Evolutionary conservation across 2,329 filamentous ascomycete species (phyloP), one percentile per base, ranked within the genome.

Genomic region (Sclerotinia nivalis): DNA sequence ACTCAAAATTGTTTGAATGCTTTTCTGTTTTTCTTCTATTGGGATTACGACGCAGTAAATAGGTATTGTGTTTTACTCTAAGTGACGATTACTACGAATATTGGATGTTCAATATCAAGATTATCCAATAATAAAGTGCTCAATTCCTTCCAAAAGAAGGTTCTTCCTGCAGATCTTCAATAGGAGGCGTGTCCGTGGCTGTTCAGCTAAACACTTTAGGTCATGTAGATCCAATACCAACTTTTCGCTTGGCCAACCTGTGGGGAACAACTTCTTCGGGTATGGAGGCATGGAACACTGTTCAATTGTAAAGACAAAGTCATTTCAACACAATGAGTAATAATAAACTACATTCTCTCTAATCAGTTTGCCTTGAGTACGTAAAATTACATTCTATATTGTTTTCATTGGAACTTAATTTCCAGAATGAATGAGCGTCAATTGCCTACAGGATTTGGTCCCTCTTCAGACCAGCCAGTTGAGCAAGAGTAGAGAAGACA

Each of bases 401-500:
- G 60, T 25, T 2, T 18, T n/a, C 45, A 10, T 37, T 20, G 13
- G 18, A 62, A n/a, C 60, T 45, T 49, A 25, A 37, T 50, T 49
- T 50, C 28, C 31, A 49, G 45, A 50, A 37, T 34, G 25, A 31
- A n/a, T 50, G 60, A n/a, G 15, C 20, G 10, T 28, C 25, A 34
- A 25, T 25, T 52, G 49, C 34, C 69, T 58, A 79, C 72, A 79
- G 71, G 40, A 77, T 54, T 43, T 77, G 77, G 15, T 73, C 73
- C 67, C 72, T 77, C 72, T 77, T 78, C 52, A 80, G 22, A n/a
- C 73, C 74, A 10, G 74, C 77, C 37, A 81, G 69, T 69, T 80
- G 78, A 60, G 79, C 72, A 49, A 81, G 72, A 18, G 79, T 81
- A 62, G 75, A 77, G 1, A 81, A 73, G 9, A 81, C 76, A 13